Evolutionary conservation across 768 basidiomycete genomes (phyloP), one percentile per base, ranked within the genome.

Genomic region (Termitomyces sp.): DNA sequence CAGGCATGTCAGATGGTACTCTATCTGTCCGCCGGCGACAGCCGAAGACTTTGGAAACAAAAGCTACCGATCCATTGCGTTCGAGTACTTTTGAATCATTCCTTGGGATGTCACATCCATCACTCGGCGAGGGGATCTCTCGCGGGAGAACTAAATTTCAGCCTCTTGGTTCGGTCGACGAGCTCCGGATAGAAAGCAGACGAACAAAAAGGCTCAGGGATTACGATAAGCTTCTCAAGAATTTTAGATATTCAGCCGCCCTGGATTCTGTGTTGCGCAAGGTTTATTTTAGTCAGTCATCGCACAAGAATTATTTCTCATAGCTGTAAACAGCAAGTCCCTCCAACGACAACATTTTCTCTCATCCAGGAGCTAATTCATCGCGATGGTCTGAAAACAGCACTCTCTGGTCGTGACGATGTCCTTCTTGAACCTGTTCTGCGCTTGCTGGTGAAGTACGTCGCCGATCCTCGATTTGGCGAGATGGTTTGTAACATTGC

Each of bases 1-100:
- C 92, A 1, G 97, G 97, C n/a, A 92, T 98, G 88, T 88, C 94
- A 16, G 97, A 98, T 67, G 96, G 96, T 2, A 98, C 96, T 1
- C 79, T 99, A n/a, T 95, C 95, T n/a, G 84, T 99, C 48, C 91
- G 97, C 30, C 82, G 92, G 63, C 83, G 95, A 58, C 89, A 92
- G 63, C 82, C 79, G 18, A 94, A 91, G 70, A 72, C 83, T 0
- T 82, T 81, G n/a, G 85, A 90, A 67, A 40, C 49, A 24, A 65
- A 72, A 0, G 70, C 72, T 3, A 64, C 69, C 3, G 73, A 74
- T 45, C 71, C 77, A 5, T 69, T 87, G 5, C 76, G 77, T 18
- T 69, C 82, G 0, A 83, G 85, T 9, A 74, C 83, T 14, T 88
- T 84, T 65, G 88, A 91, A 62, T 84, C 85, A 8, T 87, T 90